phyloP scores from a whole-genome alignment of 441 rosid species.

The Gossypium aridum region DNA sequence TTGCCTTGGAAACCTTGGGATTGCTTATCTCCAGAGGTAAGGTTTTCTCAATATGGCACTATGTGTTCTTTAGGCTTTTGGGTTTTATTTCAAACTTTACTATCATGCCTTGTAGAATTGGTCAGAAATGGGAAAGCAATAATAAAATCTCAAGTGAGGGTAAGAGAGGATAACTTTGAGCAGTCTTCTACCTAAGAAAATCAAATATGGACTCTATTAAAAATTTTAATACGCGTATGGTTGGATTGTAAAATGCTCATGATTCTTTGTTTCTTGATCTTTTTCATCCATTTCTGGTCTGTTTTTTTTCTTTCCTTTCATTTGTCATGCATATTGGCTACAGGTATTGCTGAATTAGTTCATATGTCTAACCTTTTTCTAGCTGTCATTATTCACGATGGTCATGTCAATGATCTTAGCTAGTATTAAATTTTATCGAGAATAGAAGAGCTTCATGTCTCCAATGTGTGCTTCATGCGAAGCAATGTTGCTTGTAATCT shows the following conservation, averaged over 20 bases:
- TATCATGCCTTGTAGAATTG: not conserved
- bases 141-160: not conserved
- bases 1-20: constrained; percentile 85
- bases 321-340: not conserved
- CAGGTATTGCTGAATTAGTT: not conserved
- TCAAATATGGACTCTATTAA: not conserved
- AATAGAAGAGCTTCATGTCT: not conserved
- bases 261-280: not conserved
- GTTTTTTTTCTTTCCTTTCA: not conserved
- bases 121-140: not conserved
- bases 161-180: constrained; percentile 7
- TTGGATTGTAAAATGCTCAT: not conserved
- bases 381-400: not conserved
- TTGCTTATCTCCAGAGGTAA: constrained; percentile 84
- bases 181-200: not conserved
- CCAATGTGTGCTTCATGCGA: not conserved
- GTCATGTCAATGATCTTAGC: not conserved
- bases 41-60: not conserved
- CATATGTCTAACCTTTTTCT: not conserved
- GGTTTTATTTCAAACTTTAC: not conserved
- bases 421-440: not conserved
- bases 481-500: not conserved
- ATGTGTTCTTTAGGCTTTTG: not conserved
- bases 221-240: not conserved
- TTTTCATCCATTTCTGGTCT: not conserved